Percentiles rank a stretch among this genome's conserved stretches.
Conservation (phyloP, 2,329 filamentous ascomycete genomes). For the Ciborinia camelliae region DNA sequence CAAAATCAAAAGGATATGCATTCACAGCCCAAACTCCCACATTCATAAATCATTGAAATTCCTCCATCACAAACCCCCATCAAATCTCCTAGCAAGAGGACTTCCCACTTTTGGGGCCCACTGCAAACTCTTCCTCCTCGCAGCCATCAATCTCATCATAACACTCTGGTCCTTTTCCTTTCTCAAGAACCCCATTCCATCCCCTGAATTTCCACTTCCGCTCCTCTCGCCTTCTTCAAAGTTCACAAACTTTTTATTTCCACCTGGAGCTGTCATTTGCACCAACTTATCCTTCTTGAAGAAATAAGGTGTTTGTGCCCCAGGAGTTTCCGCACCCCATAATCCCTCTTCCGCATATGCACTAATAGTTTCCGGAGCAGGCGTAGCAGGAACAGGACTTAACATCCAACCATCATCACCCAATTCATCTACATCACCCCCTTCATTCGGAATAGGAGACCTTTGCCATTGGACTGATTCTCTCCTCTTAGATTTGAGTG, state of each 20-base stretch:
- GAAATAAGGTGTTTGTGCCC: slow-evolving; percentile 36
- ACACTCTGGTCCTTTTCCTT: slow-evolving; percentile 50
- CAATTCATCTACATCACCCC: slow-evolving; percentile 21
- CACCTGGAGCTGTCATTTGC: slow-evolving; percentile 31
- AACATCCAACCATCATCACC: slow-evolving; percentile 32
- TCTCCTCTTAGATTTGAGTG: slow-evolving; percentile 33
- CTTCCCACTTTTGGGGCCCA: slow-evolving; percentile 74
- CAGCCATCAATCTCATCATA: slow-evolving; percentile 56
- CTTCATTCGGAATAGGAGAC: slow-evolving; percentile 28
- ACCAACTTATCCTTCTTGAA: slow-evolving; percentile 34
- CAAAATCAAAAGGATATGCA: not conserved
- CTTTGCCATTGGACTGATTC: slow-evolving; percentile 38
- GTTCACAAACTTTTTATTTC: slow-evolving; percentile 28
- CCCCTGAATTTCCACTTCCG: not conserved
- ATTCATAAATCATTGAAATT: not conserved
- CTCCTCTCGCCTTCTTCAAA: slow-evolving; percentile 21
- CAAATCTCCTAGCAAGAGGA: slow-evolving; percentile 54
- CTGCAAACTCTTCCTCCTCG: slow-evolving; percentile 72
- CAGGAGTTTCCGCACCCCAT: slow-evolving; percentile 34
- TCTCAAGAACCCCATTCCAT: slow-evolving; percentile 41
- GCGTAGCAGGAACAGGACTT: slow-evolving; percentile 36
- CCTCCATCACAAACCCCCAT: slow-evolving; percentile 1
- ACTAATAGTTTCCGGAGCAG: slow-evolving; percentile 34
- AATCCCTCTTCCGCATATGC: slow-evolving; percentile 35
- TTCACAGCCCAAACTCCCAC: not conserved